These are phyloP conservation scores for Lotus japonicus DNA, from an alignment of 306 rosid genomes.

Conservation along the genomic window DNA sequence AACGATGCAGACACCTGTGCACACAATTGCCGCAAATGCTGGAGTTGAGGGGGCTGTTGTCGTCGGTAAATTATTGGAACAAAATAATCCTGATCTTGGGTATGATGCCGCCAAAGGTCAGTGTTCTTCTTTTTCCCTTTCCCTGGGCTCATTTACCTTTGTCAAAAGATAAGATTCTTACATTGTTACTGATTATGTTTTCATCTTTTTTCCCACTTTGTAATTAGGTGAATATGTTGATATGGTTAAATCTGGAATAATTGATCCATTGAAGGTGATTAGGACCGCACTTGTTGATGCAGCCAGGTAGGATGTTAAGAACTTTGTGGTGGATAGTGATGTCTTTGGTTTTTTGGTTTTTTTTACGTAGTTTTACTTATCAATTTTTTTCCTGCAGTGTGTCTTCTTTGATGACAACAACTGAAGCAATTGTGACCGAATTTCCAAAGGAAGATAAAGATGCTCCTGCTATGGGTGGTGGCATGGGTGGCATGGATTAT, in stretches of 20 bases:
- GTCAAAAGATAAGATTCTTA: too few species aligned
- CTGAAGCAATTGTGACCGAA: conserved; percentile 82
- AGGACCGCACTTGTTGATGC: conserved; percentile 95
- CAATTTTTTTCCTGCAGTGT: too few species aligned
- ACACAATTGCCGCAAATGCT: conserved; percentile 83
- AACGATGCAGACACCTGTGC: conserved; percentile 68
- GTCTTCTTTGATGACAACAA: conserved; percentile 93
- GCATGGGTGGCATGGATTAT: conserved; percentile 68
- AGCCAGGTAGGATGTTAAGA: conserved; percentile 53
- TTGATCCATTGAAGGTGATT: conserved; percentile 91
- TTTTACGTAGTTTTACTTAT: too few species aligned
- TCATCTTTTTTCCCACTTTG: background rate
- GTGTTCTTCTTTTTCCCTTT: conserved; percentile 9
- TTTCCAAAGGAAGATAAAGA: conserved; percentile 77
- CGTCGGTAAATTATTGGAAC: conserved; percentile 92
- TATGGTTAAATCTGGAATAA: conserved; percentile 85
- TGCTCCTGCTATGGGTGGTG: conserved; percentile 52
- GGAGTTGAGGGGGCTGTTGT: conserved; percentile 99
- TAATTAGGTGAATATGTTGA: conserved; percentile 87
- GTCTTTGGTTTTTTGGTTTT: too few species aligned
- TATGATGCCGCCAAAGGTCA: conserved; percentile 97
- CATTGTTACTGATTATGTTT: too few species aligned
- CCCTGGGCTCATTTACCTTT: too few species aligned
- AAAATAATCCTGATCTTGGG: conserved; percentile 72
- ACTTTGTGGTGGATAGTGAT: background rate